Evolutionary conservation across 2,329 filamentous ascomycete species (phyloP).

Genomic region (Triangularia setosa): DNA sequence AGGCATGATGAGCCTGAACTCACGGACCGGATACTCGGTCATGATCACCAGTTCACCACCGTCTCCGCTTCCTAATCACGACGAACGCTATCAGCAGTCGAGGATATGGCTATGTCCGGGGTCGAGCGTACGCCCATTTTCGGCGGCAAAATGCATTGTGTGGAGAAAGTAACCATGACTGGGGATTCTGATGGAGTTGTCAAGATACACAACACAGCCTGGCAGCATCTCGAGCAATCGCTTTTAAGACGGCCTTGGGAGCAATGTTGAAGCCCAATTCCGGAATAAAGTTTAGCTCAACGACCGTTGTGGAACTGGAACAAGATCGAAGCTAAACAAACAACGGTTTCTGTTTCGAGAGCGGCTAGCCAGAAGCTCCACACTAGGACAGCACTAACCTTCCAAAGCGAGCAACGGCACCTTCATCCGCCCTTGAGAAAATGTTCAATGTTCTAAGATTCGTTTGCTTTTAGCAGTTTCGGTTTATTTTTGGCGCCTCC

Average conservation of each 20-base stretch:
- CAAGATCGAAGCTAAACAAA: not conserved
- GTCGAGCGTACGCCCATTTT: not conserved
- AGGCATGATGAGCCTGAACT: not conserved
- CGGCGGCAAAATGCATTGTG: not conserved
- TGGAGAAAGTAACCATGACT: no score
- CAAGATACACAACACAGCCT: not conserved
- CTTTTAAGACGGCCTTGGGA: not conserved
- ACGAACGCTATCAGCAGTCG: not conserved
- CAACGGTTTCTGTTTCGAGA: not conserved
- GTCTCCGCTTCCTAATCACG: not conserved
- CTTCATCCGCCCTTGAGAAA: not conserved
- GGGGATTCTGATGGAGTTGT: not conserved
- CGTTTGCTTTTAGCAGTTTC: not conserved
- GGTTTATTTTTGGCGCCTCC: not conserved
- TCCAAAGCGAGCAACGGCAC: not conserved
- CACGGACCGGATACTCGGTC: not conserved
- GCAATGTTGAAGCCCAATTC: not conserved
- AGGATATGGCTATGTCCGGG: not conserved
- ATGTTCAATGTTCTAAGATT: no score
- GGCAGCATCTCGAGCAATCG: not conserved
- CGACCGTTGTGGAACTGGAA: not conserved
- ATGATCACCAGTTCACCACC: not conserved
- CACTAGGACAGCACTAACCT: not conserved
- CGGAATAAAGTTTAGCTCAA: not conserved
- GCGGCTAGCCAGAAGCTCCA: not conserved